Evolutionary conservation across 2,329 filamentous ascomycete genomes (phyloP).

Genomic region (Arthrobotrys conoides): DNA sequence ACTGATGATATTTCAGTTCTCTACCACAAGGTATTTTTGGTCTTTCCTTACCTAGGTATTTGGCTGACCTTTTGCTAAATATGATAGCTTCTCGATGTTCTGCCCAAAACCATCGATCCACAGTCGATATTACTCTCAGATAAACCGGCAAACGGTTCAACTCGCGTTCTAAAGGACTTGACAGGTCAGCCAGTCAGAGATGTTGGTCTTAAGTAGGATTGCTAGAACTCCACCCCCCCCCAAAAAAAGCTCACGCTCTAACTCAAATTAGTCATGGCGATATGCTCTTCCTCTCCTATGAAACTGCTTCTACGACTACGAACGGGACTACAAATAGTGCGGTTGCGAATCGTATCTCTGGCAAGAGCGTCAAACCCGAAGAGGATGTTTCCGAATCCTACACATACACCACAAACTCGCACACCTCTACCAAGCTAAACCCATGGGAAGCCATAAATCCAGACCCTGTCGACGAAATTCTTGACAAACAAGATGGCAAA

Average conservation of each 20-base stretch:
- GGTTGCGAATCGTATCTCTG: conserved; percentile 74
- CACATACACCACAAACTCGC: conserved; percentile 69
- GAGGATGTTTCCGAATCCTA: conserved; percentile 77
- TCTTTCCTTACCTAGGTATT: conserved; percentile 11
- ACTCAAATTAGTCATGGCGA: conserved; percentile 81
- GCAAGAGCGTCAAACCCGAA: conserved; percentile 78
- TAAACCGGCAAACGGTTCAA: conserved; percentile 73
- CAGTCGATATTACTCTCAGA: conserved; percentile 76
- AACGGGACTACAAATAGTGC: conserved; percentile 67
- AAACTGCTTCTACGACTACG: conserved; percentile 68
- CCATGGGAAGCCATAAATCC: conserved; percentile 94
- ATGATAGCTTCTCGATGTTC: conserved; percentile 71
- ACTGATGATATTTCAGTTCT: conserved; percentile 69
- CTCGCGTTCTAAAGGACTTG: conserved; percentile 74
- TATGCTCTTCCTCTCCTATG: conserved; percentile 87
- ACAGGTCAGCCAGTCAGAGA: conserved; percentile 72
- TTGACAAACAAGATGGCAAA: conserved; percentile 92
- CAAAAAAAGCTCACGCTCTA: conserved; percentile 16
- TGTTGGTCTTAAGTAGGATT: conserved; percentile 73
- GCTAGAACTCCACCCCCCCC: background rate
- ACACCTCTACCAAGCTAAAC: conserved; percentile 76
- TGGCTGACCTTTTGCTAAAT: conserved; percentile 39
- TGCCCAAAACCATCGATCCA: conserved; percentile 76
- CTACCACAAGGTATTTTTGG: conserved; percentile 61
- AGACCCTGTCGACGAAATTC: conserved; percentile 84